Evolutionary conservation across 345 rosid genomes (phyloP).

Genomic region (Limnanthes douglasii): DNA sequence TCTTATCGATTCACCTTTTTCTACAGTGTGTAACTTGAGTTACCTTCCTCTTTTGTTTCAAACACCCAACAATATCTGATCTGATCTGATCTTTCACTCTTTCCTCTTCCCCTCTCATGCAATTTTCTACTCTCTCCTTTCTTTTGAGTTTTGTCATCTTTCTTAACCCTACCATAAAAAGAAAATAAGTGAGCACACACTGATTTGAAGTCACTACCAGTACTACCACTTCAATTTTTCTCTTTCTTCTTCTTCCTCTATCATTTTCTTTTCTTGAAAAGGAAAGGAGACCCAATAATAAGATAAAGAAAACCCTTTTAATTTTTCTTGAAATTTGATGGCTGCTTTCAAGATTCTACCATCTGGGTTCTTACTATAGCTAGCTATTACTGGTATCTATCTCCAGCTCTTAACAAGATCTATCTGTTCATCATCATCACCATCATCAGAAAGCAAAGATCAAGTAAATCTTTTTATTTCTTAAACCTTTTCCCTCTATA

Average conservation of each 20-base stretch:
- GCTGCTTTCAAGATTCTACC: too few relatives aligned
- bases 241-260: conserved; percentile 7
- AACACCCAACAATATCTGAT: conserved; percentile 13
- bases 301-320: conserved; percentile 5
- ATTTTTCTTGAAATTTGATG: conserved; percentile 1
- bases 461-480: neutral
- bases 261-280: too few relatives aligned
- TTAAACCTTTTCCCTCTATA: conserved; percentile 12
- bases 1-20: conserved; percentile 20
- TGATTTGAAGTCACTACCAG: neutral
- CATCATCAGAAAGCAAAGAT: neutral
- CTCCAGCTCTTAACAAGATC: too few relatives aligned
- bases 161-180: conserved; percentile 3
- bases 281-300: conserved; percentile 4
- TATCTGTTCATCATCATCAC: too few relatives aligned
- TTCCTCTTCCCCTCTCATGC: conserved; percentile 11
- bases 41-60: conserved; percentile 19
- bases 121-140: conserved; percentile 4
- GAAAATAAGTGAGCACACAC: neutral
- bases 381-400: conserved; percentile 9
- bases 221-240: conserved; percentile 1
- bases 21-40: conserved; percentile 35
- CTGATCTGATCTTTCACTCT: conserved; percentile 17
- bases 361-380: conserved; percentile 5
- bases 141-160: conserved; percentile 9